These are phyloP conservation scores for Aaosphaeria pasadenensis DNA, from an alignment of 2,329 filamentous ascomycete genomes.

Conservation along the genomic window DNA sequence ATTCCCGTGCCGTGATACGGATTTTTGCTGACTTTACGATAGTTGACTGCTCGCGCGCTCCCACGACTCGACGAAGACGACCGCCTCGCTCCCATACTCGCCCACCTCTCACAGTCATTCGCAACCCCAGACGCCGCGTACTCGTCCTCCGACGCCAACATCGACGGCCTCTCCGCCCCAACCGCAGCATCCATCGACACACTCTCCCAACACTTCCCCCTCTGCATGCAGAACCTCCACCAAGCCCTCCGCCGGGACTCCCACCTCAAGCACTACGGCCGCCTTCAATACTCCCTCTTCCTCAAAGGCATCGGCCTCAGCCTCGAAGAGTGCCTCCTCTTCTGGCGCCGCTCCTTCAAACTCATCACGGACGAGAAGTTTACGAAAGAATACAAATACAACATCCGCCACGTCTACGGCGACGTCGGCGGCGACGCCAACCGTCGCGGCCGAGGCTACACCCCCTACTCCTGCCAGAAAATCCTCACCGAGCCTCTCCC, in stretches of 20 bases:
- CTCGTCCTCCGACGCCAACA: conserved; percentile 64
- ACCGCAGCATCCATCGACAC: conserved; percentile 64
- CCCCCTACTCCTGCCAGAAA: conserved; percentile 91
- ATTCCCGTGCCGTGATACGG: not conserved
- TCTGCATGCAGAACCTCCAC: conserved; percentile 94
- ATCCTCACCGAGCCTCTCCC: conserved; percentile 87
- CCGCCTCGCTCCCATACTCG: conserved; percentile 71
- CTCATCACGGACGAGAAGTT: conserved; percentile 90
- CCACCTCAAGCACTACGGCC: conserved; percentile 89
- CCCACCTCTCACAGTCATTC: conserved; percentile 93
- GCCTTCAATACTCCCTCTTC: conserved; percentile 93
- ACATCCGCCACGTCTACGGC: conserved; percentile 90
- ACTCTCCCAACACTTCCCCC: conserved; percentile 76
- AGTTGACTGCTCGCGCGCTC: conserved; percentile 86
- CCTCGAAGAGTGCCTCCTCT: conserved; percentile 85
- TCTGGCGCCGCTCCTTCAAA: conserved; percentile 86
- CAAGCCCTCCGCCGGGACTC: conserved; percentile 79
- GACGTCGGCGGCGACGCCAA: conserved; percentile 93
- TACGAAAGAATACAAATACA: conserved; percentile 97
- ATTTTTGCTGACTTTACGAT: conserved; percentile 1
- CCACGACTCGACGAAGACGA: conserved; percentile 96
- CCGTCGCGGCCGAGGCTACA: conserved; percentile 80
- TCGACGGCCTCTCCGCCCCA: conserved; percentile 70
- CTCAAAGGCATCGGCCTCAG: conserved; percentile 91
- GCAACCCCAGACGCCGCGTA: conserved; percentile 86